These are phyloP conservation scores for Phytopythium aichiense DNA, from an alignment of 352 stramenopile genomes.

Conservation along the genomic window DNA sequence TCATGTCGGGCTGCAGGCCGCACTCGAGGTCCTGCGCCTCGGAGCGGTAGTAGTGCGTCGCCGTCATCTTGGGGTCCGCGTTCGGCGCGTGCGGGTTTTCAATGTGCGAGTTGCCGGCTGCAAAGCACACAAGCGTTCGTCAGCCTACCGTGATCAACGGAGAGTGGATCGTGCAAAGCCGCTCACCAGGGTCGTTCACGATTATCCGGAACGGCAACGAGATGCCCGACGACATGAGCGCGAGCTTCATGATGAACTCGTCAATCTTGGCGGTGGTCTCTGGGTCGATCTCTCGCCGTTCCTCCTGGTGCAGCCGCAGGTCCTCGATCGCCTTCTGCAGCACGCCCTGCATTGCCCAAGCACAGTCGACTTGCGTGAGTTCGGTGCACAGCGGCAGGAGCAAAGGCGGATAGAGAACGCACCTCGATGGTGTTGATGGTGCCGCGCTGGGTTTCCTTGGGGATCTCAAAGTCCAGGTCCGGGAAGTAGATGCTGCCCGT, in stretches of 20 bases:
- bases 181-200: slow-evolving; percentile 73
- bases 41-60: slow-evolving; percentile 73
- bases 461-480: slow-evolving; percentile 89
- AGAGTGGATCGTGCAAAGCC: background rate
- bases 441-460: slow-evolving; percentile 76
- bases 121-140: background rate
- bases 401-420: background rate
- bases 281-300: slow-evolving; percentile 79
- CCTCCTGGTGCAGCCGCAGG: slow-evolving; percentile 67
- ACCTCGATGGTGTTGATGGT: slow-evolving; percentile 89
- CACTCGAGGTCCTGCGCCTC: slow-evolving; percentile 71
- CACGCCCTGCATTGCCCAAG: slow-evolving; percentile 18
- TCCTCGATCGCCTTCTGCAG: slow-evolving; percentile 66
- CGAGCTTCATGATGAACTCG: slow-evolving; percentile 76
- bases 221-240: slow-evolving; percentile 53
- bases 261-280: slow-evolving; percentile 74
- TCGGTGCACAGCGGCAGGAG: slow-evolving; percentile 13
- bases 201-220: slow-evolving; percentile 81
- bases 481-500: slow-evolving; percentile 70
- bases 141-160: background rate
- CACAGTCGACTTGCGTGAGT: background rate
- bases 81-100: slow-evolving; percentile 86
- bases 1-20: slow-evolving; percentile 69
- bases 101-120: slow-evolving; percentile 86
- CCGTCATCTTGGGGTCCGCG: slow-evolving; percentile 63